Base-by-base conservation (phyloP, 805 yeast species). In the Wickerhamomyces strasburgensis region DNA sequence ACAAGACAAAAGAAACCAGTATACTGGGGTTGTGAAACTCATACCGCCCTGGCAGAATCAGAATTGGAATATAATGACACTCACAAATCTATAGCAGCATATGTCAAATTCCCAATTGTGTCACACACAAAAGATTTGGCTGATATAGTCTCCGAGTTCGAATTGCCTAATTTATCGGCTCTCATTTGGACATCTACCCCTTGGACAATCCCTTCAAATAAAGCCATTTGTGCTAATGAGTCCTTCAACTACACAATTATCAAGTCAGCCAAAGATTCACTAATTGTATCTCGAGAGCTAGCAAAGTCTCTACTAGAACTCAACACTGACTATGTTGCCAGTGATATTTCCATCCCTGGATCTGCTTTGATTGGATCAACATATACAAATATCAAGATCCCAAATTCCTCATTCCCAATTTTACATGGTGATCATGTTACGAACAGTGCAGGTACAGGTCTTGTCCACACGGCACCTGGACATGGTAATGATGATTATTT, bases 111-210 rank as follows among this genome's bases (percentile, higher is more conserved):
- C 47, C 88, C 88, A 8, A 44, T 80, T 2, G 44, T 61, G 0
- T 48, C 48, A 0, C 43, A 52, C 1, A 52, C 67, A 1, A 37
- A 43, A 4, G 39, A 40, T 2, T 35, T 58, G 2, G 25, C 28
- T 1, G 3, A 17, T 0, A 28, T 51, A 3, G 14, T 47, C 4
- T 14, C 39, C 1, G 26, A 35, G 5, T 21, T 53, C 14, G 31
- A 23, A 2, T 17, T 47, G 9, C 33, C 19, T 2, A 35, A 51
- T 1, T 28, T 68, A 1, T 35, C 43, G 16, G 72, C 68, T 6
- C 52, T 84, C 43, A 86, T 93, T 39, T 93, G 99, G 99, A 93
- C 99, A 0, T 89, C 96, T 1, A 93, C 98, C 1, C 97, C 98
- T 0, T 93, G 99, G 99, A 93, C 99, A 0, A 67, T 93, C 23